phyloP scores from a whole-genome alignment of 2,329 filamentous ascomycete genomes.

The Rutstroemia sydowiana region DNA sequence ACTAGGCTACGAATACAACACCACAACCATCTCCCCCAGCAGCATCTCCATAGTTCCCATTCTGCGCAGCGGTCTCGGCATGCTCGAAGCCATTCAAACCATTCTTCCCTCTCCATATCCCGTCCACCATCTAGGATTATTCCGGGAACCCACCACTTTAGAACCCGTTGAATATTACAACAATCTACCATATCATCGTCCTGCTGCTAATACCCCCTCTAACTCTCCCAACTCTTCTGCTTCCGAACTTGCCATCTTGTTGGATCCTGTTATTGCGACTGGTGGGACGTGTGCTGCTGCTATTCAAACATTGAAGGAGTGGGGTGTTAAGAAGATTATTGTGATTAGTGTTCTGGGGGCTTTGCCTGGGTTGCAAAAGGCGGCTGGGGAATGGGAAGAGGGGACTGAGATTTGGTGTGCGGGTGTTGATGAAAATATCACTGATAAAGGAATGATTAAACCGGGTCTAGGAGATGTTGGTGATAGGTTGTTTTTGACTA shows the following conservation, averaged over 20 bases:
- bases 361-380: slow-evolving; percentile 59
- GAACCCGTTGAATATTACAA: slow-evolving; percentile 97
- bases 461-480: slow-evolving; percentile 87
- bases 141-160: slow-evolving; percentile 80
- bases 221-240: slow-evolving; percentile 32
- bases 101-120: slow-evolving; percentile 75
- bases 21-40: slow-evolving; percentile 51
- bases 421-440: slow-evolving; percentile 66
- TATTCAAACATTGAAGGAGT: slow-evolving; percentile 81
- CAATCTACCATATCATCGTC: slow-evolving; percentile 73
- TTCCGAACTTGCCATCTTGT: slow-evolving; percentile 66
- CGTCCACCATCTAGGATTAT: slow-evolving; percentile 90
- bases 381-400: slow-evolving; percentile 71
- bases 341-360: slow-evolving; percentile 72
- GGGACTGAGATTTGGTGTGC: slow-evolving; percentile 76
- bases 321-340: slow-evolving; percentile 79
- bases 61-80: slow-evolving; percentile 82
- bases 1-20: slow-evolving; percentile 68
- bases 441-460: slow-evolving; percentile 79
- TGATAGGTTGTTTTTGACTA: slow-evolving; percentile 79
- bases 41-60: slow-evolving; percentile 80
- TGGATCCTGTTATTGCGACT: slow-evolving; percentile 91
- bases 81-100: slow-evolving; percentile 81
- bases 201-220: slow-evolving; percentile 34
- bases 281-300: slow-evolving; percentile 84